These are phyloP conservation scores for Pseudozyma pruni DNA, from an alignment of 1,284 basidiomycete species.

Conservation along the genomic window DNA sequence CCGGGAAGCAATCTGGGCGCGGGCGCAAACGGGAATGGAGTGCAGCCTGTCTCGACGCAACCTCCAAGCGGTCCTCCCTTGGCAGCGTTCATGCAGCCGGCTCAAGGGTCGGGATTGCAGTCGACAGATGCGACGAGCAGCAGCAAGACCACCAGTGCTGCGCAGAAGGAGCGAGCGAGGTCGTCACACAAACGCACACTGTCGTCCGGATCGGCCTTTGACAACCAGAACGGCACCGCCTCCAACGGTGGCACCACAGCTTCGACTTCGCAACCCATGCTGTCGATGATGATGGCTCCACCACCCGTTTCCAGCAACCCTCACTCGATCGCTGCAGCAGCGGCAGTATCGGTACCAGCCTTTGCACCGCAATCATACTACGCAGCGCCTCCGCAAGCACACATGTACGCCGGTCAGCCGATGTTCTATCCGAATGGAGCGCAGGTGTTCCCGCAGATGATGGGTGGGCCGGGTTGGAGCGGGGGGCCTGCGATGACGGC, in stretches of 20 bases:
- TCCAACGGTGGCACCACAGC: background rate
- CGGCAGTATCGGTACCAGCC: background rate
- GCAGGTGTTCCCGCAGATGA: conserved; percentile 3
- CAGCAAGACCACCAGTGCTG: background rate
- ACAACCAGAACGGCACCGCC: background rate
- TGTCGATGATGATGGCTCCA: conserved; percentile 54
- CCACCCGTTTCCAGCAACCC: conserved; percentile 2
- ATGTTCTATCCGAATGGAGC: conserved; percentile 14
- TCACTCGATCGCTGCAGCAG: background rate
- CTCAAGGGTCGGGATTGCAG: background rate
- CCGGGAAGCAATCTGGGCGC: conserved; percentile 10
- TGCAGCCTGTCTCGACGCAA: background rate
- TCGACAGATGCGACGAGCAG: background rate
- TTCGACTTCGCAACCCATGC: conserved; percentile 27
- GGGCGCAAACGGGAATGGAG: conserved; percentile 27
- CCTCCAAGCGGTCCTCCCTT: conserved; percentile 16
- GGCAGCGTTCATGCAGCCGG: conserved; percentile 47
- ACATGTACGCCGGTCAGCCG: conserved; percentile 2
- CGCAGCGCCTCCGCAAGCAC: conserved; percentile 1
- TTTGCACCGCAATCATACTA: conserved; percentile 10
- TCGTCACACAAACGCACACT: conserved; percentile 13
- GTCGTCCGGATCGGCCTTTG: conserved; percentile 11
- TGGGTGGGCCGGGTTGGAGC: conserved; percentile 3
- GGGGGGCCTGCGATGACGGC: background rate
- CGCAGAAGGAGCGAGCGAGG: background rate